These are phyloP conservation scores for apple (Malus domestica) DNA, from an alignment of 306 rosid species.

Conservation along the genomic window DNA sequence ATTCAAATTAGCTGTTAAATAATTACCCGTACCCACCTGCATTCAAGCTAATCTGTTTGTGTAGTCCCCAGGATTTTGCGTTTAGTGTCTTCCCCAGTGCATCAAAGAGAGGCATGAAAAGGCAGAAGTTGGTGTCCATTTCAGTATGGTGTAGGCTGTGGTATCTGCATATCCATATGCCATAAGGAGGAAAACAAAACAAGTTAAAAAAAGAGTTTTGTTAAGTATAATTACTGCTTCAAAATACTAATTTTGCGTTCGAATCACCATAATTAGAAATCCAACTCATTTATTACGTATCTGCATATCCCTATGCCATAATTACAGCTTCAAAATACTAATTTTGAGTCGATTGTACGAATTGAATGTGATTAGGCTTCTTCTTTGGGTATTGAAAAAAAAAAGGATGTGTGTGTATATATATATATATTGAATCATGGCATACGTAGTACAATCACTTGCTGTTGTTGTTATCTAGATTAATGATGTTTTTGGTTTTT, in stretches of 20 bases:
- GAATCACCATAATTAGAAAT: neutral
- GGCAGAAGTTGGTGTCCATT: slow-evolving; percentile 79
- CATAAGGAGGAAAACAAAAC: too few species aligned
- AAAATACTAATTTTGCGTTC: neutral
- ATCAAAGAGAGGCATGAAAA: slow-evolving; percentile 95
- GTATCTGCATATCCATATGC: slow-evolving; percentile 47
- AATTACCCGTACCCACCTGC: slow-evolving; percentile 34
- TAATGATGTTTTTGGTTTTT: too few species aligned
- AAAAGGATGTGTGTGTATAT: too few species aligned
- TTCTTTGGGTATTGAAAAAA: neutral
- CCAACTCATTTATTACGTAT: neutral
- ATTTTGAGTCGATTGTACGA: neutral
- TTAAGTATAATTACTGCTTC: neutral
- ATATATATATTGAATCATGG: too few species aligned
- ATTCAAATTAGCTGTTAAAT: too few species aligned
- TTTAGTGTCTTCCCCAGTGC: slow-evolving; percentile 63
- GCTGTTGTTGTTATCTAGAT: too few species aligned
- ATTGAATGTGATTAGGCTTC: neutral
- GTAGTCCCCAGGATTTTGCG: slow-evolving; percentile 64
- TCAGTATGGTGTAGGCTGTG: slow-evolving; percentile 72
- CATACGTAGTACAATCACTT: too few species aligned
- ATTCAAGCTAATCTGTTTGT: slow-evolving; percentile 41
- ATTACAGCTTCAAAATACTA: too few species aligned
- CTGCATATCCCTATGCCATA: neutral
- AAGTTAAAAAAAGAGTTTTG: neutral